These are phyloP conservation scores for Mucor racemosus DNA, from an alignment of 371 early-diverging fungal species.

Conservation along the genomic window DNA sequence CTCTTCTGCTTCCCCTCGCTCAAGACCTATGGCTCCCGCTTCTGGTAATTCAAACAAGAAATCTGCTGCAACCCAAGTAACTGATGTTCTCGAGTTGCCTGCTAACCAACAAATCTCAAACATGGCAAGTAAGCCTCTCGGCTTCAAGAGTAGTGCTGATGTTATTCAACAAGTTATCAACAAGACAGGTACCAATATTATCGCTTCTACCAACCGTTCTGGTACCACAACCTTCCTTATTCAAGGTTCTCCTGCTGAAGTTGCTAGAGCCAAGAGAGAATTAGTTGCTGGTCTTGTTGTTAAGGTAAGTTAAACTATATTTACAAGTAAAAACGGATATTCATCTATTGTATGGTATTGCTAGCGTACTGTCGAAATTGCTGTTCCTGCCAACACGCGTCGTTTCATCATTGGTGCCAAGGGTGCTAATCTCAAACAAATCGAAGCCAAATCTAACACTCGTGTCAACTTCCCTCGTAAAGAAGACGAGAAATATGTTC, in stretches of 20 bases:
- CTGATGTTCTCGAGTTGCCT: conserved; percentile 69
- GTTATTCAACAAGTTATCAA: conserved; percentile 74
- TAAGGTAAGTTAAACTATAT: conserved; percentile 55
- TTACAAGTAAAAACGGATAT: not conserved
- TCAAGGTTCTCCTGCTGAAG: conserved; percentile 78
- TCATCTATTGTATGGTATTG: not conserved
- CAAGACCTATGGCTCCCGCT: conserved; percentile 35
- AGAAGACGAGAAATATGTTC: conserved; percentile 51
- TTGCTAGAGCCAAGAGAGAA: conserved; percentile 82
- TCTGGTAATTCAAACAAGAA: conserved; percentile 19
- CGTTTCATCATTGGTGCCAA: conserved; percentile 86
- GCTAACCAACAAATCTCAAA: conserved; percentile 60
- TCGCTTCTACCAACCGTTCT: conserved; percentile 80
- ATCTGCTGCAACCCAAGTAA: conserved; percentile 40
- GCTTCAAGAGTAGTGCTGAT: conserved; percentile 69
- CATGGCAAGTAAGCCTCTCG: conserved; percentile 47
- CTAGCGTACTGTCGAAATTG: conserved; percentile 58
- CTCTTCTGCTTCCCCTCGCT: conserved; percentile 12
- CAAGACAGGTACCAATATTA: conserved; percentile 81
- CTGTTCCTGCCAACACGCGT: conserved; percentile 83
- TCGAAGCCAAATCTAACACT: conserved; percentile 81
- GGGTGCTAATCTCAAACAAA: conserved; percentile 77
- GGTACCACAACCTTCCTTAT: conserved; percentile 86
- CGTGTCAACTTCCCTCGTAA: conserved; percentile 74
- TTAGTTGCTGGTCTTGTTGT: conserved; percentile 75